phyloP scores from a whole-genome alignment of 257 asterid genomes.

The Fraxinus americana region DNA sequence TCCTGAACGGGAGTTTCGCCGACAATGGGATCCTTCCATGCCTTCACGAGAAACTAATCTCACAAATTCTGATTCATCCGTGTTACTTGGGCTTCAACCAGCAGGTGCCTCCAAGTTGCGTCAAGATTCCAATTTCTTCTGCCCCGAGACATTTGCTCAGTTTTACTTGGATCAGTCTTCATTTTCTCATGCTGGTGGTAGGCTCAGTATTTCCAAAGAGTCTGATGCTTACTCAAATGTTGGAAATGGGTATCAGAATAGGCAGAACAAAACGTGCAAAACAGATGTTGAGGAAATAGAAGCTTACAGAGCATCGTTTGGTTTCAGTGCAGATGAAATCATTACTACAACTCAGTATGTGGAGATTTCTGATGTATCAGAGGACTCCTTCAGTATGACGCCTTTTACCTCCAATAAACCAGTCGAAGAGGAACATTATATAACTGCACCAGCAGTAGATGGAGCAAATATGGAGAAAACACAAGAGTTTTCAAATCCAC shows the following conservation, averaged over 20 bases:
- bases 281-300: slow-evolving; percentile 87
- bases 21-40: slow-evolving; percentile 39
- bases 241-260: slow-evolving; percentile 64
- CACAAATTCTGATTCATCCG: slow-evolving; percentile 60
- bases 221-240: slow-evolving; percentile 72
- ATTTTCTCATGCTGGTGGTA: slow-evolving; percentile 80
- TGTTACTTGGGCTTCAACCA: slow-evolving; percentile 42
- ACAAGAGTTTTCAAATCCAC: slow-evolving; percentile 33
- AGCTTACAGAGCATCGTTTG: slow-evolving; percentile 98
- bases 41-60: slow-evolving; percentile 40
- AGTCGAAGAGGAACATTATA: slow-evolving; percentile 34
- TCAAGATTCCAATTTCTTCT: slow-evolving; percentile 90
- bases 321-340: slow-evolving; percentile 98
- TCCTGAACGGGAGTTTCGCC: slow-evolving; percentile 39
- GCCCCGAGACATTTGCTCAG: slow-evolving; percentile 99
- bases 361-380: slow-evolving; percentile 80
- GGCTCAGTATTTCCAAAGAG: slow-evolving; percentile 91
- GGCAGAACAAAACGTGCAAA: slow-evolving; percentile 69
- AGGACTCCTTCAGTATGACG: slow-evolving; percentile 75
- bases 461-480: slow-evolving; percentile 36
- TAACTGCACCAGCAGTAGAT: slow-evolving; percentile 30
- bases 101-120: slow-evolving; percentile 51
- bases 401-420: slow-evolving; percentile 48
- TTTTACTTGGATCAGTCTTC: slow-evolving; percentile 85
- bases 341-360: slow-evolving; percentile 79